Conservation (phyloP, 768 basidiomycete species). For the Calvatia gigantea region DNA sequence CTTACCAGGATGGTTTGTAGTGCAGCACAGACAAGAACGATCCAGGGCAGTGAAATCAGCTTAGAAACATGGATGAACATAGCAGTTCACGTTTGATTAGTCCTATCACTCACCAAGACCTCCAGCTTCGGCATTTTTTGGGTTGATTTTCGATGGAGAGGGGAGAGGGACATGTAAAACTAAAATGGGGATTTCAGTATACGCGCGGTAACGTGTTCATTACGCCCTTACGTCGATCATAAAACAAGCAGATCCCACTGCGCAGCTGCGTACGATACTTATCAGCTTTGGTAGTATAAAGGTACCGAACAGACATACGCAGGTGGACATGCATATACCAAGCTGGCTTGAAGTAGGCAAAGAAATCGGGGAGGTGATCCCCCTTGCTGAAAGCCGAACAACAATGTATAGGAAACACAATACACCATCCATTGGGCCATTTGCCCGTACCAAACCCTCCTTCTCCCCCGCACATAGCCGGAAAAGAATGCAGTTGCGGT, state of each 20-base stretch:
- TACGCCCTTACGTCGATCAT: slow-evolving; percentile 4
- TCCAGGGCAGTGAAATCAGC: slow-evolving; percentile 8
- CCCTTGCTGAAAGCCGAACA: slow-evolving; percentile 4
- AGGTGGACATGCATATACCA: slow-evolving; percentile 11
- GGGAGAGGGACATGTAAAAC: slow-evolving; percentile 6
- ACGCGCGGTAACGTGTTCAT: not conserved
- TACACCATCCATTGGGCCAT: slow-evolving; percentile 11
- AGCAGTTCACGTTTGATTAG: not conserved
- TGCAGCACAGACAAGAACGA: not conserved
- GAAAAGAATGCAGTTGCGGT: slow-evolving; percentile 4
- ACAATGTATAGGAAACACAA: slow-evolving; percentile 8
- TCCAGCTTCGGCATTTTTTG: not conserved
- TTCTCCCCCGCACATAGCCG: not conserved
- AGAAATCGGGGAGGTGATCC: not conserved
- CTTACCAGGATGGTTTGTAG: slow-evolving; percentile 5
- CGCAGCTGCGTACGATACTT: slow-evolving; percentile 2
- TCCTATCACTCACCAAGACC: not conserved
- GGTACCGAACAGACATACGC: not conserved
- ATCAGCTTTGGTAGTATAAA: not conserved
- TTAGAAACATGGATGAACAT: not conserved
- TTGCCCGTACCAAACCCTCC: slow-evolving; percentile 9
- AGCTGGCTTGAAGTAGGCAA: slow-evolving; percentile 3
- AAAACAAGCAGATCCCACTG: slow-evolving; percentile 9
- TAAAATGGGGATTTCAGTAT: not conserved
- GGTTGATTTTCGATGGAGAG: not conserved